Percentiles rank a stretch among this genome's conserved stretches.
These are phyloP conservation scores for Carex littledalei DNA, from an alignment of 176 grass and related monocot species.

Conservation along the genomic window DNA sequence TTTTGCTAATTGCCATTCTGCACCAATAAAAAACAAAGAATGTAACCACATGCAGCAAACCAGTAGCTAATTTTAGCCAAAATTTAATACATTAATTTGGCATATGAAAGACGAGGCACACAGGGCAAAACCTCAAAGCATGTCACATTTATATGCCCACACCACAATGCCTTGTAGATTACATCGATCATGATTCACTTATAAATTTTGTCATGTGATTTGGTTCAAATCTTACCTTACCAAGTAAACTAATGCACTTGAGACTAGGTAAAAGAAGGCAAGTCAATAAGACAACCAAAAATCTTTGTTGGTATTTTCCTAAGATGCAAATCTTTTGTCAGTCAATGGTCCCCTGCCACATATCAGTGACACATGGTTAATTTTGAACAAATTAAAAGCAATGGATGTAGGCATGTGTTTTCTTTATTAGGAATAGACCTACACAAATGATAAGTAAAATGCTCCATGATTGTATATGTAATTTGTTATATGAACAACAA, in stretches of 20 bases:
- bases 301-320: neutral
- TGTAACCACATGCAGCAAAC: neutral
- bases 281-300: conserved; percentile 12
- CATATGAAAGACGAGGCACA: neutral
- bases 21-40: neutral
- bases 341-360: neutral
- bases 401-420: neutral
- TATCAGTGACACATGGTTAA: neutral
- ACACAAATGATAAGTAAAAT: neutral
- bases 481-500: neutral
- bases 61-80: neutral
- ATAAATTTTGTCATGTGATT: neutral
- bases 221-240: neutral
- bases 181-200: neutral
- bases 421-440: neutral
- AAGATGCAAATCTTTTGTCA: conserved; percentile 9
- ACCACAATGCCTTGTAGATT: neutral
- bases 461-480: neutral
- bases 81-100: neutral
- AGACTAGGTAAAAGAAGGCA: neutral
- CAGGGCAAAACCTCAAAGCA: neutral
- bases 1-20: no score
- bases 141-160: neutral
- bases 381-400: neutral
- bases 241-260: neutral